A percentile compares a stretch with the other conserved stretches of the same genome.
These are phyloP conservation scores for Lasiosphaeria hispida DNA, from an alignment of 495 filamentous ascomycete species.

Conservation along the genomic window DNA sequence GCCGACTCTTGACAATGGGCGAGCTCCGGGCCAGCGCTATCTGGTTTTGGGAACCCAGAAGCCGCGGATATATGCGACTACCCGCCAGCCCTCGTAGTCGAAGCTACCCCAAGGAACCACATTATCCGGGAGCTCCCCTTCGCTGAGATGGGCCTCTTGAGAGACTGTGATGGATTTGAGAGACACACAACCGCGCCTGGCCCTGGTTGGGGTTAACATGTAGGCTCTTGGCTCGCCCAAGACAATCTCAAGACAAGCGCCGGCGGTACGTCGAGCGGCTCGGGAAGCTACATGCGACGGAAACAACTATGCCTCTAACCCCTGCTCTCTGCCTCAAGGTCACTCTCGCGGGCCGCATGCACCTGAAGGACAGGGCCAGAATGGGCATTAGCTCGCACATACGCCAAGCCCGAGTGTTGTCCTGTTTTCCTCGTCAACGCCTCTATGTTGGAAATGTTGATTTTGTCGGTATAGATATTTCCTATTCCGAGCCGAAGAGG, in stretches of 20 bases:
- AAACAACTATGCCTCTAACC: not conserved
- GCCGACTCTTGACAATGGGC: constrained; percentile 6
- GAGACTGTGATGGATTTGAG: not conserved
- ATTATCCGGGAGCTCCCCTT: constrained; percentile 13
- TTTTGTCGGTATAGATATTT: too few species aligned
- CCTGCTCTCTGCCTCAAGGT: not conserved
- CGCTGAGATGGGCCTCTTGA: not conserved
- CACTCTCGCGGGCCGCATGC: constrained; percentile 1
- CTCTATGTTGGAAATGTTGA: too few species aligned
- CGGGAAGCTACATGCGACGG: constrained; percentile 14
- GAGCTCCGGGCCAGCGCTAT: not conserved
- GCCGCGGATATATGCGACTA: constrained; percentile 25
- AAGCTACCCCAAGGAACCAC: not conserved
- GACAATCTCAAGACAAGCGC: constrained; percentile 16
- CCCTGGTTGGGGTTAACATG: constrained; percentile 1
- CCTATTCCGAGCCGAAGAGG: too few species aligned
- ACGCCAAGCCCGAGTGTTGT: constrained; percentile 1
- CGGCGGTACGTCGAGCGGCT: constrained; percentile 13
- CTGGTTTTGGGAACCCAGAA: constrained; percentile 11
- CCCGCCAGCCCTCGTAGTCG: constrained; percentile 16
- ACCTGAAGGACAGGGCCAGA: not conserved
- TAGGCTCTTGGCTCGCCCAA: constrained; percentile 7
- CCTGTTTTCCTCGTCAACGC: not conserved
- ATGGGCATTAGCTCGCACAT: not conserved
- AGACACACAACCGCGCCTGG: too few species aligned